Base-by-base conservation (phyloP, 129 eudicot species). In the Arctium lappa region DNA sequence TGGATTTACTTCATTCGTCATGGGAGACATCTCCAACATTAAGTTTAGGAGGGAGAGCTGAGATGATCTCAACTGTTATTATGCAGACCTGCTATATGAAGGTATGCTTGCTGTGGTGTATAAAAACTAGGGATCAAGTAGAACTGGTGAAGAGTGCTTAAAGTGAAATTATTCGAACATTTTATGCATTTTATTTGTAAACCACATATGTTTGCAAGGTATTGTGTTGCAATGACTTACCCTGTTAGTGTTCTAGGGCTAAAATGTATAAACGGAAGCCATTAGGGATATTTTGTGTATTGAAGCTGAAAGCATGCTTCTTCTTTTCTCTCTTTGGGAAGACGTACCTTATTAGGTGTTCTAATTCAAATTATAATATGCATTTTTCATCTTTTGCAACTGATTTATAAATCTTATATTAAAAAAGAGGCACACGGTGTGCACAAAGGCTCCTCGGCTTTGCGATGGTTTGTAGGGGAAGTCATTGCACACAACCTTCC, bases 21-120 rank as follows among this genome's bases (percentile, higher is more conserved):
- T 95, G 99, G 98, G 91, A 91, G 60, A 89, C 88, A 78, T 92
- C 96, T 71, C 87, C 92, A 71, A 87, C 85, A 73, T 82, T 90
- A 87, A 88, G 91, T 72, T 74, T 80, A 75, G 97, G 98, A 71
- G 94, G 91, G 77, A 87, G 91, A 88, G 91, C 92, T 44, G 99
- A 93, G 84, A 85, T 91, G 94, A 84, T 88, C 81, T 90, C 94
- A 34, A 86, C 95, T 29, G 94, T 96, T 60, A 89, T 90, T 79
- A 86, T 96, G 97, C 87, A 81, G 80, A 84, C 98, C 60, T 93
- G 94, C 87, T 76, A 83, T 82, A 72, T 93, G 90, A 90, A 90
- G 99, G 99, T 96, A 88, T 69, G 79, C 70, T 69, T 27, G 50
- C 56, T 71, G 4, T 76, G 60, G 39, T 2, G 34, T 83, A 39